phyloP scores from a whole-genome alignment of 345 rosid genomes.

The Linum trigynum region DNA sequence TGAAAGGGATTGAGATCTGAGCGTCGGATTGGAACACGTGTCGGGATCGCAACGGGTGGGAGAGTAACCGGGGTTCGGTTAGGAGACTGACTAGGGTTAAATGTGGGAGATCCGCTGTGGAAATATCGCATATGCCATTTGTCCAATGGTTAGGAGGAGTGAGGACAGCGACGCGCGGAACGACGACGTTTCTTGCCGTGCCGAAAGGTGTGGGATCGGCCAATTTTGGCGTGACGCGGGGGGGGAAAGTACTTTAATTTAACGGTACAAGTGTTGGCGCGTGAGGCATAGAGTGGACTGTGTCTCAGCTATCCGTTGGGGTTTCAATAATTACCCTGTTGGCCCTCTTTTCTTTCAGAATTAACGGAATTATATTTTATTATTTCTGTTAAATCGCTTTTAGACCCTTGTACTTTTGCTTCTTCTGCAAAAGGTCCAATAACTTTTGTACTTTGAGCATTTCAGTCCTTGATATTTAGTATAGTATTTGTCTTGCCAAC shows the following conservation, averaged over 20 bases:
- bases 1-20: constrained; percentile 1
- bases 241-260: not conserved
- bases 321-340: no score
- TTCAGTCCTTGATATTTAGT: no score
- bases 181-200: constrained; percentile 19
- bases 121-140: not conserved
- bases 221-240: not conserved
- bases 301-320: no score
- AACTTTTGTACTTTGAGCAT: no score
- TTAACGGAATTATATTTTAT: no score
- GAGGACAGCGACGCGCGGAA: not conserved
- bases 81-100: constrained; percentile 27
- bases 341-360: no score
- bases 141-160: not conserved
- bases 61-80: constrained; percentile 21
- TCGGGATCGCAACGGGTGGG: constrained; percentile 11
- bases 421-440: no score
- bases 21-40: constrained; percentile 35
- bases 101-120: constrained; percentile 6
- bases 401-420: no score
- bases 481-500: no score
- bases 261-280: not conserved
- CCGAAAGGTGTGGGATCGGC: not conserved
- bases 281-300: not conserved
- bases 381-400: no score